A percentile compares a stretch with the other conserved stretches of the same genome.
Evolutionary conservation across 805 yeast species (phyloP).

Genomic region (Spathaspora gorwiae): DNA sequence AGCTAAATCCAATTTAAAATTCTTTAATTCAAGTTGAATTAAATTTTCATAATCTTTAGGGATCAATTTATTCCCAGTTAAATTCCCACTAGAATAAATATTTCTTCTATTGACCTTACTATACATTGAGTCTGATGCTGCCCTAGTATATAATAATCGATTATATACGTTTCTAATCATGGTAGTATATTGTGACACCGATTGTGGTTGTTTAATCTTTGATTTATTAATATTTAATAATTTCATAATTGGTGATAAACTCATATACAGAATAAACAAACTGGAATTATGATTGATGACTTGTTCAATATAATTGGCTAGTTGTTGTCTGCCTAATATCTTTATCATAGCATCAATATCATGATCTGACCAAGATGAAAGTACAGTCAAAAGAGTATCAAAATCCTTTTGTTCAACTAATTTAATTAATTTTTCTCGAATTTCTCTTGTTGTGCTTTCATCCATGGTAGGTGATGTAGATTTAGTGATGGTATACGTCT

Average conservation of each 20-base stretch:
- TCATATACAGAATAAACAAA: background rate
- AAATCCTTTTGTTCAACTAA: slow-evolving; percentile 2
- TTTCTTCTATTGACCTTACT: slow-evolving; percentile 10
- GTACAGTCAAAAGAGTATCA: background rate
- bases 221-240: background rate
- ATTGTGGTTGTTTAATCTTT: slow-evolving; percentile 6
- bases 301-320: slow-evolving; percentile 3
- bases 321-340: slow-evolving; percentile 1
- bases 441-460: background rate
- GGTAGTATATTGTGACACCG: slow-evolving; percentile 8
- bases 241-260: slow-evolving; percentile 4
- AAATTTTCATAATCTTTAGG: slow-evolving; percentile 36
- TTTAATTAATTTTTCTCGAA: slow-evolving; percentile 1
- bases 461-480: background rate
- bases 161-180: slow-evolving; percentile 21
- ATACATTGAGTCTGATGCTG: slow-evolving; percentile 15
- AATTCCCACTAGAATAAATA: slow-evolving; percentile 11
- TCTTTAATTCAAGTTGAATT: slow-evolving; percentile 29
- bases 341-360: slow-evolving; percentile 4
- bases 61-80: slow-evolving; percentile 14
- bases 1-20: slow-evolving; percentile 37
- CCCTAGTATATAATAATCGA: slow-evolving; percentile 15
- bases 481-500: slow-evolving; percentile 1
- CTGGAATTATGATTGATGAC: background rate
- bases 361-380: slow-evolving; percentile 3